Base-by-base conservation (phyloP, 148 eudicot species). In the Vaccinium myrtillus region DNA sequence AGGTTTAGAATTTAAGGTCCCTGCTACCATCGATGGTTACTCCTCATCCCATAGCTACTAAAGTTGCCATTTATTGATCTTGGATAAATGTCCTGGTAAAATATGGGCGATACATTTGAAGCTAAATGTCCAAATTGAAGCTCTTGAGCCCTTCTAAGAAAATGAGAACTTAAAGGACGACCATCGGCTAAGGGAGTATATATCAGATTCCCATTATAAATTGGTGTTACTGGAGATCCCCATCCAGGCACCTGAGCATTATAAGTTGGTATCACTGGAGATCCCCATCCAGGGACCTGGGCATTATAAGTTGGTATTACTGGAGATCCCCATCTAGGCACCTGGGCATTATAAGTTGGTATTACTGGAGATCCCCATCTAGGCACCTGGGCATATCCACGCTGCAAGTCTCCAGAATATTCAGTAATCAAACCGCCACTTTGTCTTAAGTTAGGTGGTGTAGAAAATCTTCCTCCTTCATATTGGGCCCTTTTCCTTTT, bases 371-470 rank as follows among this genome's bases (percentile, higher is more conserved):
- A 74, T 74, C 55, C 13, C 78, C 78, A 75, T 75, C 21, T 13
- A 75, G 25, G 54, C 54, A 46, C 78, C n/a, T 75, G 48, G 48
- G 9, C 32, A 65, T 65, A 43, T 43, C 46, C 46, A 43, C 46
- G 46, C 46, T 43, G 46, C 6, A 43, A 43, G 46, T 43, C 46
- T 43, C 46, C 46, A 43, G 46, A 88, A 78, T 97, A 87, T 86
- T 94, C 93, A 18, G 90, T 88, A 61, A 71, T 91, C 94, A 96
- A 95, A 78, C 94, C 95, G 69, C 92, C 89, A 87, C 92, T 90
- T 27, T 81, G 77, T 80, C 90, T 93, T 53, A 90, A 71, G 84
- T 84, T 93, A 75, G 87, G 82, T 16, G 95, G 87, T 39, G 79
- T 82, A 69, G 74, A 69, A 69, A 69, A 69, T 69, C 74, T 69